Conservation (phyloP, 345 rosid genomes). For the Gossypium ekmanianum region DNA sequence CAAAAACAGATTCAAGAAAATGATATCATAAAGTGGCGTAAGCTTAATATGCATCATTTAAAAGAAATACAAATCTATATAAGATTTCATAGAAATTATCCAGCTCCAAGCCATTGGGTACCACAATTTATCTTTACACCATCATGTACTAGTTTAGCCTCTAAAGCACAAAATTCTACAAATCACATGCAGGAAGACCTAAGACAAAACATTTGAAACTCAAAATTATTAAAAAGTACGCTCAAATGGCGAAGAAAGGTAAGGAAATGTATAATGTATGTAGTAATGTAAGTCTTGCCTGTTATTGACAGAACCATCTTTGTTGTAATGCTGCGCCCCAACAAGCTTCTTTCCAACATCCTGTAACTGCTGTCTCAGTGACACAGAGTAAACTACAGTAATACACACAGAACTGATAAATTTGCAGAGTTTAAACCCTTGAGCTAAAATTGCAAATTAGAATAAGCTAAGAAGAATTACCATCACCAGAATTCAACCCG, state of each 20-base stretch:
- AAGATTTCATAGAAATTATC: slow-evolving; percentile 5
- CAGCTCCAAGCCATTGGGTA: neutral
- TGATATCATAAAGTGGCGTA: neutral
- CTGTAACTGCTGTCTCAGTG: slow-evolving; percentile 96
- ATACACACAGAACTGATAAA: slow-evolving; percentile 29
- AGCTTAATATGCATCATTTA: neutral
- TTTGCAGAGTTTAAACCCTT: slow-evolving; percentile 20
- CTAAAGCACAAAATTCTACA: neutral
- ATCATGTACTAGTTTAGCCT: neutral
- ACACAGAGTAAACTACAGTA: slow-evolving; percentile 88
- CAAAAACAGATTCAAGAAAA: neutral
- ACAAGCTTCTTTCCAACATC: slow-evolving; percentile 94
- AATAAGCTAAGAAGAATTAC: slow-evolving; percentile 37
- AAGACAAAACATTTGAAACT: neutral
- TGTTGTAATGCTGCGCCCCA: slow-evolving; percentile 91
- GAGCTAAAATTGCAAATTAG: slow-evolving; percentile 15
- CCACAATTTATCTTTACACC: neutral
- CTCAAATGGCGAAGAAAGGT: neutral
- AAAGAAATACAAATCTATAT: neutral
- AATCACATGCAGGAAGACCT: slow-evolving; percentile 4
- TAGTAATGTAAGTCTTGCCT: slow-evolving; percentile 47
- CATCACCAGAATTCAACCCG: slow-evolving; percentile 94
- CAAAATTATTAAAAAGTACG: neutral
- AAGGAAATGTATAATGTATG: neutral
- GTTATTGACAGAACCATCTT: slow-evolving; percentile 88